Evolutionary conservation across 352 stramenopile species (phyloP).

Genomic region (Pythium utonaiense): DNA sequence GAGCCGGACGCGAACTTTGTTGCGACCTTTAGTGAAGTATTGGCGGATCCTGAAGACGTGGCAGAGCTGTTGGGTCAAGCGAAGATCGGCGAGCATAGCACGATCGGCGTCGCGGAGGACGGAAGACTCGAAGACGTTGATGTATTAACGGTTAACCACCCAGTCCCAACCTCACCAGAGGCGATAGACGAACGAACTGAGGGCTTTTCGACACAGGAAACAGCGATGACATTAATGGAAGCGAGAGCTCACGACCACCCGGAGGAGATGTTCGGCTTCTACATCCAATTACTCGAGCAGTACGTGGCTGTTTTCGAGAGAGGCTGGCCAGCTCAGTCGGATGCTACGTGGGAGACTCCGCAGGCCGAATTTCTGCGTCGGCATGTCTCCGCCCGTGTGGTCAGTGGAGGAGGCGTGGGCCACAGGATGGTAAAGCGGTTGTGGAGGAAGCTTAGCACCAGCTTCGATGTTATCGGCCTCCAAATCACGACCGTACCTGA

Average conservation of each 20-base stretch:
- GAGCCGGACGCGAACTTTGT: constrained; percentile 38
- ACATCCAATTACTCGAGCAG: not conserved
- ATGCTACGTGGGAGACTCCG: not conserved
- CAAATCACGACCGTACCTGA: not conserved
- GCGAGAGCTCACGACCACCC: too few species aligned
- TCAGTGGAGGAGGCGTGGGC: not conserved
- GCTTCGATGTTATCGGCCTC: constrained; percentile 7
- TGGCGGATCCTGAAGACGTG: constrained; percentile 31
- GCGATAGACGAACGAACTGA: not conserved
- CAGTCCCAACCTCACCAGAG: too few species aligned
- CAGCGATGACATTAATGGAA: too few species aligned
- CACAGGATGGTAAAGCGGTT: constrained; percentile 1
- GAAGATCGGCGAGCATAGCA: constrained; percentile 37
- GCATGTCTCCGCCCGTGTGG: constrained; percentile 3
- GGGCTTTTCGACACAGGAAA: too few species aligned
- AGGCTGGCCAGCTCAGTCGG: not conserved
- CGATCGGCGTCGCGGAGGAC: constrained; percentile 21
- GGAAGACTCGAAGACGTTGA: constrained; percentile 10
- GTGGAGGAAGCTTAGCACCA: not conserved
- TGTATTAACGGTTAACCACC: not conserved
- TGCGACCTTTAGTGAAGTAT: constrained; percentile 28
- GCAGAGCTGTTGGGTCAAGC: constrained; percentile 30
- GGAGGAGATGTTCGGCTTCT: not conserved
- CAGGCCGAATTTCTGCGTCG: constrained; percentile 9
- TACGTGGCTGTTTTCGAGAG: constrained; percentile 10